These are phyloP conservation scores for Xerocomellus chrysenteron DNA, from an alignment of 768 basidiomycete genomes.

Conservation along the genomic window DNA sequence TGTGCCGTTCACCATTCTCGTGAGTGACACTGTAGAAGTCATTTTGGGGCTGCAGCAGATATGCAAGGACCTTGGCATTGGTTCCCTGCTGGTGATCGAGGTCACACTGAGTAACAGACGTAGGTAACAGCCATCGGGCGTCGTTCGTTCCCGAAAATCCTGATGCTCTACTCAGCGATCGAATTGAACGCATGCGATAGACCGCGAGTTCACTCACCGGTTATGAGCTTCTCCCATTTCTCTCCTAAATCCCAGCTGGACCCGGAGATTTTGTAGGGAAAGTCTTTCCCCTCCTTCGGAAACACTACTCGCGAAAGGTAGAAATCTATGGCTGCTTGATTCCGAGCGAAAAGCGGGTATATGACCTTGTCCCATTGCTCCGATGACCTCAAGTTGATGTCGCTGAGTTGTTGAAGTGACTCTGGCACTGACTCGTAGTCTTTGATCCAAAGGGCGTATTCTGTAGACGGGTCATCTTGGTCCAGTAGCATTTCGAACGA, in stretches of 20 bases:
- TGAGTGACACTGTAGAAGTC: conserved; percentile 10
- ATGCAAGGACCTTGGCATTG: conserved; percentile 38
- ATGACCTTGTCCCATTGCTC: conserved; percentile 3
- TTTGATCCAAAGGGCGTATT: conserved; percentile 1
- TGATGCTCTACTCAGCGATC: background rate
- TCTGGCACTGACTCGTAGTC: background rate
- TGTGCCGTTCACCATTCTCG: background rate
- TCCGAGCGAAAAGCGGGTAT: background rate
- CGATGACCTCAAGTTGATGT: conserved; percentile 2
- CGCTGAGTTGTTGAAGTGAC: background rate
- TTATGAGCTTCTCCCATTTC: conserved; percentile 8
- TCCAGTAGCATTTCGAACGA: background rate
- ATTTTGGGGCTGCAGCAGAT: conserved; percentile 26
- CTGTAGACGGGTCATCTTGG: background rate
- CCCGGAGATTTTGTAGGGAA: conserved; percentile 27
- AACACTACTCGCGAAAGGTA: conserved; percentile 34
- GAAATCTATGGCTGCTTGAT: conserved; percentile 2
- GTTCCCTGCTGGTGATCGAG: conserved; percentile 31
- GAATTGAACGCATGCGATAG: background rate
- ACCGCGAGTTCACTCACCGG: background rate
- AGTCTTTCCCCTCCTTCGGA: conserved; percentile 33
- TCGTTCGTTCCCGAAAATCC: conserved; percentile 44
- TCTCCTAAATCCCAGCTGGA: conserved; percentile 39
- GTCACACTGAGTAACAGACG: conserved; percentile 30
- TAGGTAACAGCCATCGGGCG: conserved; percentile 36